Evolutionary conservation across 345 rosid genomes (phyloP).

Genomic region (Citrus australasica): DNA sequence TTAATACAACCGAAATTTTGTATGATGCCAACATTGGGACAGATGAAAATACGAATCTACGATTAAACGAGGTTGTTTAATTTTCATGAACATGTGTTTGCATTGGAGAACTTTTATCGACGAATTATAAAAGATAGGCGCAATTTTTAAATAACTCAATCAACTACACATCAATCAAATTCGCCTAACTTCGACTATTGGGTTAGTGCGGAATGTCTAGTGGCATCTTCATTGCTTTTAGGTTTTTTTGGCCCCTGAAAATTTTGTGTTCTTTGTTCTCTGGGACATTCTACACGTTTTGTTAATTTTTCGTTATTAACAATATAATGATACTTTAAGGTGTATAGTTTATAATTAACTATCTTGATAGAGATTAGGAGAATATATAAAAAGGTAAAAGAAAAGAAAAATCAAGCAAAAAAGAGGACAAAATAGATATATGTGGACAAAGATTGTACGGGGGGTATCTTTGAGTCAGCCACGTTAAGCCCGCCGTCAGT

Average conservation of each 20-base stretch:
- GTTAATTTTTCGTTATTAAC: neutral
- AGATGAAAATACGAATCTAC: too few relatives aligned
- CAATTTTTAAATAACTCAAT: neutral
- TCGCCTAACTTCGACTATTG: neutral
- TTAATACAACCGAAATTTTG: too few relatives aligned
- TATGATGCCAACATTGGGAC: too few relatives aligned
- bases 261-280: too few relatives aligned
- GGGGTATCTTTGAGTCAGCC: constrained; percentile 36
- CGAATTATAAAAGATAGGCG: neutral
- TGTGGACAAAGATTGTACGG: neutral
- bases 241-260: neutral
- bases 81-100: too few relatives aligned
- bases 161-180: neutral
- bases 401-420: neutral
- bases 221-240: neutral
- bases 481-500: constrained; percentile 28
- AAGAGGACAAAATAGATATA: neutral
- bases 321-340: neutral
- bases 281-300: neutral
- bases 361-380: neutral
- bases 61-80: too few relatives aligned
- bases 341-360: neutral
- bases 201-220: neutral
- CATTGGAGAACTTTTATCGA: too few relatives aligned
- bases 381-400: neutral